Base-by-base conservation (phyloP, 202 grass and related monocot species). In the Cymbopogon flexuosus region DNA sequence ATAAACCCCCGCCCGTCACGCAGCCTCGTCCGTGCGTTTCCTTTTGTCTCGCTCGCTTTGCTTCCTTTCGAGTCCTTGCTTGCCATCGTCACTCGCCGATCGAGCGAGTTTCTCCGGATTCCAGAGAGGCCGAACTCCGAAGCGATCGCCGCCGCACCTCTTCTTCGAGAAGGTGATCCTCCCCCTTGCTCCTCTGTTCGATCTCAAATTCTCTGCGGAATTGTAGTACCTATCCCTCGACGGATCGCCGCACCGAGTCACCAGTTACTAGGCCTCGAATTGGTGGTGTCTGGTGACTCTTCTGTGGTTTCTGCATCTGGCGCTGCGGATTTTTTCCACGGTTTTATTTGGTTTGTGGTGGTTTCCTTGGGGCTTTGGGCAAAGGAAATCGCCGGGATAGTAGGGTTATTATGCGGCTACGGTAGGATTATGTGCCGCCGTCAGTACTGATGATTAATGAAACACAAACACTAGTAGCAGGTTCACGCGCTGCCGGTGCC, bases 101-200 rank as follows among this genome's bases (percentile, higher is more conserved):
- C 71, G 34, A 64, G 42, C 71, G 34, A 64, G 42, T 56, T 62
- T 37, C 36, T 67, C 46, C 59, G 30, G 35, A 18, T 5, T 5
- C 70, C 65, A 22, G n/a, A 14, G 11, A 43, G 31, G 21, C 64
- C n/a, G 33, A 71, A 27, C 27, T 27, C 4, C 31, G 31, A 33
- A 62, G 67, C 68, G 68, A 75, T 37, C 79, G 10, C 22, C 36
- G 34, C 19, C 12, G 6, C 36, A 9, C 37, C 35, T 33, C 37
- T 35, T 39, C 23, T 46, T 41, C 4, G 30, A 18, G 5, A 54
- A 84, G 86, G 81, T 88, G 76, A 84, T 21, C 6, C 37, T 27
- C 18, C 47, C n/a, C 7, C 42, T 9, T 30, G 27, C 56, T 15
- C 37, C 0, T 2, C 76, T 42, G 15, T 24, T 37, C 12, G 57